phyloP scores from a whole-genome alignment of 202 grass and related monocot species.

The Bolboschoenoplectus hybrid region DNA sequence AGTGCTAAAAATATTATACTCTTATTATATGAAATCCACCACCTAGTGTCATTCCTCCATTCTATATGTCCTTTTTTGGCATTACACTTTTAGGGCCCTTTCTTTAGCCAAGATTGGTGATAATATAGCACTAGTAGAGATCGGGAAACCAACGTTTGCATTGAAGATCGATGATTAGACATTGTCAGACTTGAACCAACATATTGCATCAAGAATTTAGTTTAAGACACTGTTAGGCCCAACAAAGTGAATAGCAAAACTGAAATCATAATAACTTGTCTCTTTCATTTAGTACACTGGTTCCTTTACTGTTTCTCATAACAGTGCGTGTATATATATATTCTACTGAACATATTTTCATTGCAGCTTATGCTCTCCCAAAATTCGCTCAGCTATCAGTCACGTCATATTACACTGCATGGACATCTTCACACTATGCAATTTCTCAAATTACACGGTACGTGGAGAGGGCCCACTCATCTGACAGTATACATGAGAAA shows the following conservation, averaged over 20 bases:
- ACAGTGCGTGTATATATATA: slow-evolving; percentile 4
- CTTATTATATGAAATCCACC: neutral
- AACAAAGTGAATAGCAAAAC: neutral
- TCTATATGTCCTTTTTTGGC: neutral
- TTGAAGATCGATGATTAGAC: neutral
- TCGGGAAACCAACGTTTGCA: neutral
- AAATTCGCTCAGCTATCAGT: slow-evolving; percentile 78
- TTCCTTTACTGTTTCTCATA: neutral
- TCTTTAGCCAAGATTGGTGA: neutral
- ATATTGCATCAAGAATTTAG: neutral
- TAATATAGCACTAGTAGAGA: neutral
- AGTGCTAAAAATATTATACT: neutral
- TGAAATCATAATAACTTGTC: neutral
- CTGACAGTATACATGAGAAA: slow-evolving; percentile 44
- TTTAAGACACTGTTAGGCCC: neutral
- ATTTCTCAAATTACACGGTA: slow-evolving; percentile 73
- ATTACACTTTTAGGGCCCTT: neutral
- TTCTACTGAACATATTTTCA: neutral
- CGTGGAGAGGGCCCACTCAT: slow-evolving; percentile 57
- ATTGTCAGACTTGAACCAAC: neutral
- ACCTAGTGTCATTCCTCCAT: neutral
- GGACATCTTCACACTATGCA: slow-evolving; percentile 61
- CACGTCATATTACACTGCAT: slow-evolving; percentile 81
- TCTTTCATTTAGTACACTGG: slow-evolving; percentile 7
- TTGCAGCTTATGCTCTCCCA: slow-evolving; percentile 67